phyloP scores from a whole-genome alignment of 2,329 filamentous ascomycete species.

The Fusarium newnesense region DNA sequence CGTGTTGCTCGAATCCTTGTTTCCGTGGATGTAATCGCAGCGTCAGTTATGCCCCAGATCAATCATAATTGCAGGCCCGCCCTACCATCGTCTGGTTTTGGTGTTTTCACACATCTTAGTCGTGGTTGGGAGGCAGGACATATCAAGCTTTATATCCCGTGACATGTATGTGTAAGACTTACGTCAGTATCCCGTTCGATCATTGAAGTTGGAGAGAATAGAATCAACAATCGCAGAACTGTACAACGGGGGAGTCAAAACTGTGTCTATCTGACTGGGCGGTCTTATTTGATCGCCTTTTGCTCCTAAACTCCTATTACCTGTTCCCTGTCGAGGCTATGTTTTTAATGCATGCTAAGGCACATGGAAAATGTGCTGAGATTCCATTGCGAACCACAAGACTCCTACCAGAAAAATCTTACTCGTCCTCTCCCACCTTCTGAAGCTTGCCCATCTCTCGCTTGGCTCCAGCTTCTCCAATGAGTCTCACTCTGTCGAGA shows the following conservation, averaged over 20 bases:
- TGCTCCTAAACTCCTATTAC: constrained; percentile 37
- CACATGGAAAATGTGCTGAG: background rate
- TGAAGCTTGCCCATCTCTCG: constrained; percentile 93
- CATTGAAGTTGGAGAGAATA: background rate
- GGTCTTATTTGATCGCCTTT: constrained; percentile 13
- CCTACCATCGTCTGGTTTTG: constrained; percentile 59
- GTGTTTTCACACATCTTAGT: constrained; percentile 45
- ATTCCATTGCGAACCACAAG: background rate
- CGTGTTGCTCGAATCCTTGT: constrained; percentile 80
- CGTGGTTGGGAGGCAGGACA: constrained; percentile 58
- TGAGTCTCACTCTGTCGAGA: constrained; percentile 79
- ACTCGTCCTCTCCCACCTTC: constrained; percentile 85
- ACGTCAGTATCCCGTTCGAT: background rate
- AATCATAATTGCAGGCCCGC: constrained; percentile 80
- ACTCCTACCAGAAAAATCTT: constrained; percentile 33
- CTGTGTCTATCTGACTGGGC: constrained; percentile 32
- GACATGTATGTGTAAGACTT: background rate
- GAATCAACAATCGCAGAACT: background rate
- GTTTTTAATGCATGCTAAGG: constrained; percentile 20
- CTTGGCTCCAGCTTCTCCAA: constrained; percentile 93
- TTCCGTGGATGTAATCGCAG: constrained; percentile 65
- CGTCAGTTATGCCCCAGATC: constrained; percentile 84
- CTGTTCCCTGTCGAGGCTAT: constrained; percentile 13
- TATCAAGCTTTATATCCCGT: constrained; percentile 34
- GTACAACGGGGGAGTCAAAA: background rate